Evolutionary conservation across 345 rosid species (phyloP).

Genomic region (Nephelium lappaceum): DNA sequence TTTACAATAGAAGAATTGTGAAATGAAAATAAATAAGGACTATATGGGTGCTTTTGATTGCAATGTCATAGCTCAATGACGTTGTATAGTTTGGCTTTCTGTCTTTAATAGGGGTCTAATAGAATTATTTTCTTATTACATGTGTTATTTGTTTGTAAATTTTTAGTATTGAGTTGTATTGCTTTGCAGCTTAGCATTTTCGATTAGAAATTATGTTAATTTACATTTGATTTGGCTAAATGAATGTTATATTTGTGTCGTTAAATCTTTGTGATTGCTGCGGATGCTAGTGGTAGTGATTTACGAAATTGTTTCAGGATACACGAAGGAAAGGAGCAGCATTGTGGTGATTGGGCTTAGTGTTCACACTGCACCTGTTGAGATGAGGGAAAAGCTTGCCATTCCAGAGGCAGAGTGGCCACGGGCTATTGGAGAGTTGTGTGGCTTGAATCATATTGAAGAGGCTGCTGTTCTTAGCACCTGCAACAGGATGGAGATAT

Average conservation of each 20-base stretch:
- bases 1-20: neutral
- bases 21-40: neutral
- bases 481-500: conserved; percentile 81
- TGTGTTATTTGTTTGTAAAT: neutral
- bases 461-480: conserved; percentile 89
- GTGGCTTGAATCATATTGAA: conserved; percentile 85
- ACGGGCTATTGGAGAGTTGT: conserved; percentile 76
- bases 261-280: neutral
- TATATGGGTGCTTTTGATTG: neutral
- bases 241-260: neutral
- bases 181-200: neutral
- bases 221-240: neutral
- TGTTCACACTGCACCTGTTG: conserved; percentile 75
- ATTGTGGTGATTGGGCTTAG: conserved; percentile 78
- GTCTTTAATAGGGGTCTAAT: no score
- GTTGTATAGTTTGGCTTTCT: neutral
- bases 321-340: conserved; percentile 76
- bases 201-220: neutral
- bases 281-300: neutral
- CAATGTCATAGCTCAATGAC: neutral
- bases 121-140: neutral
- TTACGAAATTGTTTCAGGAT: conserved; percentile 45
- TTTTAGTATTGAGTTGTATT: neutral
- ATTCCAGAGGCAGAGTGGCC: conserved; percentile 91
- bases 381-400: conserved; percentile 84